Conservation (phyloP, 2,329 filamentous ascomycete species). For the Orbilia oligospora region DNA sequence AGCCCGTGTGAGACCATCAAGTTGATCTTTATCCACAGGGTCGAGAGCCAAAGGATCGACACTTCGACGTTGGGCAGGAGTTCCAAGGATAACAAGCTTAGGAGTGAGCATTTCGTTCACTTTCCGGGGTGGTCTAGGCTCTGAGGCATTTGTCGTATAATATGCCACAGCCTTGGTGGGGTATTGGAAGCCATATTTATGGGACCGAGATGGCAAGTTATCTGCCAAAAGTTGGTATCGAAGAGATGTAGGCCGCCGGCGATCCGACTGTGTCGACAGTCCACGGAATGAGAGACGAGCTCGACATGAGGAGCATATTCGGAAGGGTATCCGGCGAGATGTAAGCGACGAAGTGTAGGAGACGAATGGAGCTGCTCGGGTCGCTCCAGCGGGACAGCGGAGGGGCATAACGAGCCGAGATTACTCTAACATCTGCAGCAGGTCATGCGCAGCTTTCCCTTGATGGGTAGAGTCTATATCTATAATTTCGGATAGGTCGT, state of each 20-base stretch:
- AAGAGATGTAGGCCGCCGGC: constrained; percentile 32
- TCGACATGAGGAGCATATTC: constrained; percentile 58
- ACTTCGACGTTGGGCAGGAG: constrained; percentile 26
- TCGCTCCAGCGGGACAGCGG: constrained; percentile 56
- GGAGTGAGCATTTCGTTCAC: constrained; percentile 16
- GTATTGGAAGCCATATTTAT: constrained; percentile 23
- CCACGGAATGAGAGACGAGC: constrained; percentile 41
- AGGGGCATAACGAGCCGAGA: constrained; percentile 56
- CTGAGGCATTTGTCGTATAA: constrained; percentile 9
- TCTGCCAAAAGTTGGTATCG: constrained; percentile 52
- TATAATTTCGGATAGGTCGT: not conserved
- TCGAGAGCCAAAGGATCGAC: constrained; percentile 3
- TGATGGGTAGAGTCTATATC: not conserved
- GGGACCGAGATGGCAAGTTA: constrained; percentile 23
- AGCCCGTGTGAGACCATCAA: constrained; percentile 40
- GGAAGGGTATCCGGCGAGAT: constrained; percentile 36
- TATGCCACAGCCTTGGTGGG: constrained; percentile 21
- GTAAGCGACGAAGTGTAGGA: constrained; percentile 28
- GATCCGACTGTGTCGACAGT: constrained; percentile 36
- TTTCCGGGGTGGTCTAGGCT: not conserved
- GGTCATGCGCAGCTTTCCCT: constrained; percentile 44
- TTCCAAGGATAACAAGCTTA: constrained; percentile 42
- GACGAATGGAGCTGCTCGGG: constrained; percentile 38
- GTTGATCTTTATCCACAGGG: constrained; percentile 33
- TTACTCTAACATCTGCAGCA: constrained; percentile 55